phyloP scores from a whole-genome alignment of 2,329 filamentous ascomycete species.

The Stemphylium lycopersici region DNA sequence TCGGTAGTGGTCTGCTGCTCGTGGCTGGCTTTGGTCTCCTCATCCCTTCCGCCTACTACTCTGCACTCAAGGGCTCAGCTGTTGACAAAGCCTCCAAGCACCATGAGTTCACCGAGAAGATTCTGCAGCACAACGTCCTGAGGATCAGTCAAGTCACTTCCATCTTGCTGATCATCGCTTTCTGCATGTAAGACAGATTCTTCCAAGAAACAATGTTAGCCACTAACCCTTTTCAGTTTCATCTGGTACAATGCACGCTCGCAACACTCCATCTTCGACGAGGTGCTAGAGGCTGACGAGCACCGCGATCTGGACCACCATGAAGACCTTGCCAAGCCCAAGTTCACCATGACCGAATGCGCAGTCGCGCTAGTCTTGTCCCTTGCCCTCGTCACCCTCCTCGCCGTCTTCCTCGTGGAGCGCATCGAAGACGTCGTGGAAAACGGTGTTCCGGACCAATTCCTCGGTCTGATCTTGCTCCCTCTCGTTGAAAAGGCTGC shows the following conservation, averaged over 20 bases:
- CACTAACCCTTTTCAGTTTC: conserved; percentile 62
- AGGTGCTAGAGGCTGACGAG: conserved; percentile 75
- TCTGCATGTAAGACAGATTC: conserved; percentile 42
- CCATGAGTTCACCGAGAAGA: conserved; percentile 41
- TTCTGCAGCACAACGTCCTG: conserved; percentile 44
- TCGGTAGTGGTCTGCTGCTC: conserved; percentile 75
- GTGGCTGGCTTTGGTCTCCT: conserved; percentile 68
- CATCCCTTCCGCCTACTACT: conserved; percentile 45
- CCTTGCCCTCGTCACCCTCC: conserved; percentile 72
- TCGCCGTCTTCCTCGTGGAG: conserved; percentile 74
- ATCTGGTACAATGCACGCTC: conserved; percentile 76
- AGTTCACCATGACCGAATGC: conserved; percentile 77
- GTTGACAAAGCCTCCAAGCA: conserved; percentile 35
- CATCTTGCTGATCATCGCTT: conserved; percentile 45
- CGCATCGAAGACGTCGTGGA: conserved; percentile 71
- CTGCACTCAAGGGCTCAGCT: conserved; percentile 52
- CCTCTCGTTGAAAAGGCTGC: conserved; percentile 86
- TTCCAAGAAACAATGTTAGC: not conserved
- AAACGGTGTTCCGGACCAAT: conserved; percentile 56
- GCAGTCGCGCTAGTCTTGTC: conserved; percentile 68
- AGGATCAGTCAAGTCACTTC: conserved; percentile 46
- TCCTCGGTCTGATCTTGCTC: conserved; percentile 75
- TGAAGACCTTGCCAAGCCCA: conserved; percentile 65
- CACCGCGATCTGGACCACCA: conserved; percentile 67
- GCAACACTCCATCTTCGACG: conserved; percentile 79